Evolutionary conservation across 768 basidiomycete species (phyloP), one percentile per base, ranked within the genome.

Genomic region (Lactifluus echinatus): DNA sequence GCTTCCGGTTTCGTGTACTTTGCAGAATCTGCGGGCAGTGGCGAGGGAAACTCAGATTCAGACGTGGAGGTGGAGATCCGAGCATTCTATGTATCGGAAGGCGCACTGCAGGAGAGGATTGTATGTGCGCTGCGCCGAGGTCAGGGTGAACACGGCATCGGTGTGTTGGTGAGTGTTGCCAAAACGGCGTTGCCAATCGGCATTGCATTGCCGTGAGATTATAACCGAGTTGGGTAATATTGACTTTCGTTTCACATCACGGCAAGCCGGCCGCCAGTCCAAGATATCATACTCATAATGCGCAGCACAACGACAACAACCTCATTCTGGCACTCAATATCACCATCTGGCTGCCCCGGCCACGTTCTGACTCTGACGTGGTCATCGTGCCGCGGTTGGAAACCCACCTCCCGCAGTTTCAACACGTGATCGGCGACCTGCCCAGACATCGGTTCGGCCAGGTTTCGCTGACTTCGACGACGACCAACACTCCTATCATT

Each of bases 391-490:
- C 29, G 5, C 37, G 23, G 21, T 29, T 49, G 34, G 28, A 34
- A 34, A 24, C 47, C 21, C 26, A 40, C 33, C 37, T 24, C 43
- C 12, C 37, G 21, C 23, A 31, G 19, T 26, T 24, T 19, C 31
- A 23, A 33, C 46, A 14, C 23, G 57, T 53, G 37, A 42, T 53
- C 15, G 51, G 33, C 31, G 51, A 58, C 51, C 39, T 37, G 28
- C 29, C 21, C 8, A 12, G 5, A 44, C 34, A 44, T 21, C 8
- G 2, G 19, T 29, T 55, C 17, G 19, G 21, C 8, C 31, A 19
- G 24, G 26, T 21, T 12, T 42, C 39, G 40, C 19, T 37, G 4
- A 17, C 3, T 14, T 1, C 29, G 8, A 26, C 42, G 4, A 28
- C 14, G 6, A 43, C 3, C 23, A 24, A 51, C 0, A 15, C 3